These are phyloP conservation scores for Otatea glauca DNA, from an alignment of 176 grass and related monocot species.

Conservation along the genomic window DNA sequence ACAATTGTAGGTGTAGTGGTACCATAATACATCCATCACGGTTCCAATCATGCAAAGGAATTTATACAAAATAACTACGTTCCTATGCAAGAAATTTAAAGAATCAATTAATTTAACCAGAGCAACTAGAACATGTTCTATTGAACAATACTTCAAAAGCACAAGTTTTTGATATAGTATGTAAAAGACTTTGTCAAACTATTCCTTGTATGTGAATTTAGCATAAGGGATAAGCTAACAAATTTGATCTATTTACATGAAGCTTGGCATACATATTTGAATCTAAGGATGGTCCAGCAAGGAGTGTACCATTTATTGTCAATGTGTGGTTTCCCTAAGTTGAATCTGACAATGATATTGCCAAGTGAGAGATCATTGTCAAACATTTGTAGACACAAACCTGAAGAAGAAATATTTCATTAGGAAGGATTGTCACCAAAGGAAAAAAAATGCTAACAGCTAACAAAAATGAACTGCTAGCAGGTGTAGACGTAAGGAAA, in stretches of 20 bases:
- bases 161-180: not conserved
- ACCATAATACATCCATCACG: not conserved
- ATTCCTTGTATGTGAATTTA: conserved; percentile 19
- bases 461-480: conserved; percentile 9
- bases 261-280: conserved; percentile 35
- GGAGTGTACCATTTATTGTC: conserved; percentile 80
- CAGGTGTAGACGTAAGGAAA: conserved; percentile 28
- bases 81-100: not conserved
- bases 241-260: conserved; percentile 6
- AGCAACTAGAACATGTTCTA: not conserved
- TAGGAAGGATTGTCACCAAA: conserved; percentile 31
- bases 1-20: not conserved
- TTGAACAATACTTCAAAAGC: not conserved
- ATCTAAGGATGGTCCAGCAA: conserved; percentile 24
- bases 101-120: not conserved
- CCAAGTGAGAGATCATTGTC: conserved; percentile 65
- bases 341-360: conserved; percentile 69
- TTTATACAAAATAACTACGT: not conserved
- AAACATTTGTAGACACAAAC: conserved; percentile 90
- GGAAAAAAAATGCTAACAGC: conserved; percentile 5
- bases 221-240: not conserved
- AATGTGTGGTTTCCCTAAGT: conserved; percentile 79
- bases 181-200: not conserved
- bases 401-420: conserved; percentile 53
- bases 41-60: not conserved